Evolutionary conservation across 805 yeast species (phyloP), one percentile per base, ranked within the genome.

Genomic region (Starmerella apis): DNA sequence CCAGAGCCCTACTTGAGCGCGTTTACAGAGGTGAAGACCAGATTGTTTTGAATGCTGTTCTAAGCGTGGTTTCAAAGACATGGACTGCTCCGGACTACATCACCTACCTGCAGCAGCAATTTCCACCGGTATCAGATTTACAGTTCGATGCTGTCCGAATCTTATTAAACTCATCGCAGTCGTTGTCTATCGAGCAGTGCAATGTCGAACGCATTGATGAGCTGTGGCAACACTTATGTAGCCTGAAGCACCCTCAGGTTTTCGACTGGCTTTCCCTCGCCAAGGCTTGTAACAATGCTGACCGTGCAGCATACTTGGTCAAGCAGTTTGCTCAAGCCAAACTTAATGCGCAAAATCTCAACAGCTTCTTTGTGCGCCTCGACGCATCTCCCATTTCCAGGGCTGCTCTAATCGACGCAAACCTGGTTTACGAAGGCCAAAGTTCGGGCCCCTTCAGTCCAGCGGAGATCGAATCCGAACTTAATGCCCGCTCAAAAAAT

Each of bases 261-360:
- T 56, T 56, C 41, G 61, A 58, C 46, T 53, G 59, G 60, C 47
- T 55, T 33, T 51, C 61, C 16, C 48, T 58, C 13, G 55, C 54
- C 13, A 48, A 48, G 30, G 61, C 60, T 11, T 55, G 58, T 43
- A 53, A 58, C 43, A 51, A 49, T 23, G 38, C 51, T 2, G 55
- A 48, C 16, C 53, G 61, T 5, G 55, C 44, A 4, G 33, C 3
- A 4, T 37, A 47, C n/a, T 50, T 56, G 35, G 32, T 43, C 3
- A 31, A 46, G 23, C 47, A 52, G 30, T 23, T 43, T 24, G 4
- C 22, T 7, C 8, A 8, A 7, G 9, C 6, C 10, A 27, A 27
- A 4, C 19, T 48, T 11, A 27, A n/a, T 9, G 23, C n/a, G 11
- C 8, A 24, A 8, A 4, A 18, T 20, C 41, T 42, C 13, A 19